Evolutionary conservation across 805 yeast species (phyloP), one percentile per base, ranked within the genome.

Genomic region (Saturnispora zaruensis): DNA sequence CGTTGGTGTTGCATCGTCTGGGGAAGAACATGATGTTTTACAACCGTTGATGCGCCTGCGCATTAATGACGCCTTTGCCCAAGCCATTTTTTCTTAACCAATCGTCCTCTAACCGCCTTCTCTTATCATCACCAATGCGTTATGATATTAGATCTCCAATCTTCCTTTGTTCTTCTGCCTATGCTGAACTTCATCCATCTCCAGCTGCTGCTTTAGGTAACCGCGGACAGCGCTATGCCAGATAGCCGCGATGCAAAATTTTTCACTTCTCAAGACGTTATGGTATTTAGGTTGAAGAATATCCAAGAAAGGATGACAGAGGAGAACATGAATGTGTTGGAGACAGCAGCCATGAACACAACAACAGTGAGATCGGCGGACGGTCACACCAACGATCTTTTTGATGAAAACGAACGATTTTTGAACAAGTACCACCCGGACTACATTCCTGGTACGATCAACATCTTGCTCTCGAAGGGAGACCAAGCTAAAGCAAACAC

Each of bases 361-460:
- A 47, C 50, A 13, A 47, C 50, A 14, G 41, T 47, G 6, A 32
- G 50, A 34, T 47, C 50, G 5, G 36, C 45, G 14, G 50, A 41
- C 8, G 45, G 45, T 5, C 45, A 41, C 24, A 11, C 33, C 18
- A 32, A 38, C 9, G 23, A 44, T 30, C 25, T 28, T 6, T 40
- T 36, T 16, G 51, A 38, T 1, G 57, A 53, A 6, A 55, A 52
- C 33, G 61, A 58, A 21, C 57, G 63, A 37, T 64, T 58, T 46
- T 57, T 61, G 5, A 61, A 65, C 51, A 59, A 57, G 38, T 56
- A 64, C 50, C 67, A 64, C 46, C 66, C 65, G n/a, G 77, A 75
- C 37, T 77, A 70, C 57, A 62, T 78, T 41, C 83, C 83, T 2
- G 83, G 83, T 5, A 78, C 84, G 0, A 64, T 74, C 54, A 77